Evolutionary conservation across 2,329 filamentous ascomycete species (phyloP).

Genomic region (Colletotrichum camelliae): DNA sequence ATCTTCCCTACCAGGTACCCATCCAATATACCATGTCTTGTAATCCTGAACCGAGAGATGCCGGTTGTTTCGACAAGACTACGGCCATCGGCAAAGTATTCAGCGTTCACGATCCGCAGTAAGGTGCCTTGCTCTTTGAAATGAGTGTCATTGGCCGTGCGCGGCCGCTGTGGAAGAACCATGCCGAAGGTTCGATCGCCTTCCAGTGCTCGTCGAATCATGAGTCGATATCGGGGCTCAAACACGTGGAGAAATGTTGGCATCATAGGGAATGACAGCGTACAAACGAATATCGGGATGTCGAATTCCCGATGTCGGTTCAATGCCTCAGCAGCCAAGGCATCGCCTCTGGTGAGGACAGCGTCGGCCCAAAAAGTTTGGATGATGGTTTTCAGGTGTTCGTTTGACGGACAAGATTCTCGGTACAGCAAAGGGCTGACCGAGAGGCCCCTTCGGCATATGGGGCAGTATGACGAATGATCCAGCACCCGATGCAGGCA

Average conservation of each 20-base stretch:
- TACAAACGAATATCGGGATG: slow-evolving; percentile 81
- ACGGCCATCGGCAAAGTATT: slow-evolving; percentile 78
- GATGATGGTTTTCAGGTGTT: slow-evolving; percentile 66
- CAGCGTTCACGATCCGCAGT: slow-evolving; percentile 75
- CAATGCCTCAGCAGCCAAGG: slow-evolving; percentile 62
- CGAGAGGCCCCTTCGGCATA: slow-evolving; percentile 73
- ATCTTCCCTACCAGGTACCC: slow-evolving; percentile 80
- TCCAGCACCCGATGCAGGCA: slow-evolving; percentile 81
- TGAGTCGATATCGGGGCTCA: slow-evolving; percentile 88
- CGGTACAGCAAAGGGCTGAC: slow-evolving; percentile 50
- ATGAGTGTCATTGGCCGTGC: slow-evolving; percentile 32
- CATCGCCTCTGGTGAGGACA: slow-evolving; percentile 61
- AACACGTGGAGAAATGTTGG: slow-evolving; percentile 91
- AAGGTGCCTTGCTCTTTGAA: slow-evolving; percentile 82
- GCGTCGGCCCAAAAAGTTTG: slow-evolving; percentile 73
- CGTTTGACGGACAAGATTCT: slow-evolving; percentile 60
- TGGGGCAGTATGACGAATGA: slow-evolving; percentile 78
- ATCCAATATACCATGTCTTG: slow-evolving; percentile 69
- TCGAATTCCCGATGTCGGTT: slow-evolving; percentile 61
- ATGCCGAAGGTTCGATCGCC: slow-evolving; percentile 83
- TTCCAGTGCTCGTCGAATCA: slow-evolving; percentile 81
- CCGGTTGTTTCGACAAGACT: slow-evolving; percentile 83
- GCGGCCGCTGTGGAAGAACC: slow-evolving; percentile 70
- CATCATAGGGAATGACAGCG: slow-evolving; percentile 80
- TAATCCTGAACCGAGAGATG: slow-evolving; percentile 76